Base-by-base conservation (phyloP, 108 stramenopile genomes). In the Pseudonitzschia delicatissima region DNA sequence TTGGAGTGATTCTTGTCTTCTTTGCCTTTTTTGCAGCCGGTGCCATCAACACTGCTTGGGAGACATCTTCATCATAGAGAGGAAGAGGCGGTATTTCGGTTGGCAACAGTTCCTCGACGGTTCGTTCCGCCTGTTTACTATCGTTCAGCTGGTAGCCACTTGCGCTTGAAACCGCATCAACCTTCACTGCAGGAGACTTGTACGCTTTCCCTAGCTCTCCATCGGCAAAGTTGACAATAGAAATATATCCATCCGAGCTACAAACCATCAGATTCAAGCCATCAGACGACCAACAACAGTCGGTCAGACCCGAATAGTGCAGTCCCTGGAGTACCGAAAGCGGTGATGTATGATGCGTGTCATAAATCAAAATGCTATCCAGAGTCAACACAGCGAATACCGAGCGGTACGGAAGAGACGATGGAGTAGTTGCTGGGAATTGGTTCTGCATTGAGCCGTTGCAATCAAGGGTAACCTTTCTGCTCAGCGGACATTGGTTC, bases 301-400 rank as follows among this genome's bases (percentile, higher is more conserved):
- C 92, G 36, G 90, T 92, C 59, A 96, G 77, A 6, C 85, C 79
- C 11, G 94, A 80, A 78, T 96, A 93, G 69, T 96, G 94, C 39
- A 93, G 71, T n/a, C 88, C 88, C 34, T 71, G 57, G 17, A 78
- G 80, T 25, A 88, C 57, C 28, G 86, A 67, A 18, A 95, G 79
- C 20, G 94, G 94, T 12, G 63, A 53, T 34, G 73, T 36, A 69
- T 92, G 87, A 48, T 80, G 60, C 1, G 94, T 95, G 62, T 95
- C 94, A 57, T 95, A 95, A 48, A 95, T 75, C 29, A 92, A 51
- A 25, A 95, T 79, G 5, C 75, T 75, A 66, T 92, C 86, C 62
- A 77, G 61, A 12, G 94, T 95, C 23, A 95, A 69, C 29, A 95
- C 89, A 35, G 87, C 87, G 77, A 95, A 92, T 42, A 95, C 60